Evolutionary conservation across 768 basidiomycete species (phyloP), one percentile per base, ranked within the genome.

Genomic region (Asterophora lycoperdoides): DNA sequence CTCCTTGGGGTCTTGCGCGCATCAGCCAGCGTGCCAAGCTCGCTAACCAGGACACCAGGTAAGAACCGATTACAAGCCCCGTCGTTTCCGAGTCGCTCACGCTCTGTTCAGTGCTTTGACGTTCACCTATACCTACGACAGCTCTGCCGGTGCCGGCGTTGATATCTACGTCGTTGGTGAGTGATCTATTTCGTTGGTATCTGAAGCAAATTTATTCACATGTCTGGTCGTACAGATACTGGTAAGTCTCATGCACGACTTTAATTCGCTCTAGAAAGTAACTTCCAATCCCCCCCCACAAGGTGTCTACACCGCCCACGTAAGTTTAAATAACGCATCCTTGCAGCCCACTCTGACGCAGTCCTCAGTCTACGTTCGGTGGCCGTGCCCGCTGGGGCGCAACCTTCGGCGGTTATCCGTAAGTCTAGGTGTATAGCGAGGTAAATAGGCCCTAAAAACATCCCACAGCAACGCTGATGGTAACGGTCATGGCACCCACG

Each of bases 401-500:
- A 1, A 68, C 64, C 30, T 71, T 73, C 45, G 66, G 66, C 11
- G 60, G 52, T 35, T 56, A 62, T 47, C 30, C 52, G 5, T 37
- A 11, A n/a, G n/a, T n/a, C n/a, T n/a, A n/a, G n/a, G n/a, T n/a
- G n/a, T n/a, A n/a, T n/a, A n/a, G n/a, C n/a, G n/a, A n/a, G n/a
- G n/a, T n/a, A n/a, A n/a, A n/a, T n/a, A n/a, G n/a, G n/a, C n/a
- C n/a, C n/a, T n/a, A n/a, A n/a, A n/a, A n/a, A n/a, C n/a, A n/a
- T n/a, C n/a, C n/a, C n/a, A n/a, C n/a, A n/a, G n/a, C n/a, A 6
- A 23, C 1, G 52, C 35, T 35, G 73, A 75, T 54, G 69, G 66
- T n/a, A 59, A 70, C 53, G 73, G 72, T 14, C 73, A 75, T 48
- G 74, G 73, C 15, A 73, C 74, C 30, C 72, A 72, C 55, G 55